A percentile compares a stretch with the other conserved stretches of the same genome.
phyloP scores from a whole-genome alignment of 257 asterid genomes.

The Primulina huaijiensis region DNA sequence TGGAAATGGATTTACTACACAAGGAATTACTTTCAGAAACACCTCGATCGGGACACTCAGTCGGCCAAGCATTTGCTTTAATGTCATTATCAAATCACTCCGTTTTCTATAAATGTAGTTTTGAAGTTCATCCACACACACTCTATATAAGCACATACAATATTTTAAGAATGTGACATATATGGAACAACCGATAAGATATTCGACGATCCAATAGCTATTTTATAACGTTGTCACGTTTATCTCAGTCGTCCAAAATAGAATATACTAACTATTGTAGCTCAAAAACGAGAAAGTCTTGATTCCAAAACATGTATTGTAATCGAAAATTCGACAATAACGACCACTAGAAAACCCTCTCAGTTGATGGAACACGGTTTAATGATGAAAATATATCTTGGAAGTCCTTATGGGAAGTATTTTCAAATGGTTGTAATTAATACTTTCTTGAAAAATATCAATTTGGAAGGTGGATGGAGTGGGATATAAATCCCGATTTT shows the following conservation, averaged over 20 bases:
- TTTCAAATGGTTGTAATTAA: slow-evolving; percentile 1
- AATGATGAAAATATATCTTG: slow-evolving; percentile 4
- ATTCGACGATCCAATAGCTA: slow-evolving; percentile 12
- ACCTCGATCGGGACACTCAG: background rate
- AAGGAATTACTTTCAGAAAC: slow-evolving; percentile 8
- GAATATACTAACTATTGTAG: slow-evolving; percentile 1
- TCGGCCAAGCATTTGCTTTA: slow-evolving; percentile 9
- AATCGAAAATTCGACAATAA: background rate
- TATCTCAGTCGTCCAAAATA: background rate
- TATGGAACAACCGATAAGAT: slow-evolving; percentile 17
- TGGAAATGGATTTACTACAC: slow-evolving; percentile 17
- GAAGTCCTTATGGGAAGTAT: slow-evolving; percentile 19
- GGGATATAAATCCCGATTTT: background rate
- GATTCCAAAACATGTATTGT: slow-evolving; percentile 3
- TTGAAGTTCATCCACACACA: slow-evolving; percentile 21
- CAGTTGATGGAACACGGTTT: background rate
- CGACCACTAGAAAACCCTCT: background rate
- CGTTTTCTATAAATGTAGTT: slow-evolving; percentile 15
- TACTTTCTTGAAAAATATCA: background rate
- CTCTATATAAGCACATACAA: background rate
- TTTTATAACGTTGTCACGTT: slow-evolving; percentile 11
- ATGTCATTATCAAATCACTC: background rate
- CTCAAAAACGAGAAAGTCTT: background rate
- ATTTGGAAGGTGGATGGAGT: slow-evolving; percentile 4
- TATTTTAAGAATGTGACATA: slow-evolving; percentile 15